These are phyloP conservation scores for Fusarium nisikadoi DNA, from an alignment of 2,329 filamentous ascomycete species.

Conservation along the genomic window DNA sequence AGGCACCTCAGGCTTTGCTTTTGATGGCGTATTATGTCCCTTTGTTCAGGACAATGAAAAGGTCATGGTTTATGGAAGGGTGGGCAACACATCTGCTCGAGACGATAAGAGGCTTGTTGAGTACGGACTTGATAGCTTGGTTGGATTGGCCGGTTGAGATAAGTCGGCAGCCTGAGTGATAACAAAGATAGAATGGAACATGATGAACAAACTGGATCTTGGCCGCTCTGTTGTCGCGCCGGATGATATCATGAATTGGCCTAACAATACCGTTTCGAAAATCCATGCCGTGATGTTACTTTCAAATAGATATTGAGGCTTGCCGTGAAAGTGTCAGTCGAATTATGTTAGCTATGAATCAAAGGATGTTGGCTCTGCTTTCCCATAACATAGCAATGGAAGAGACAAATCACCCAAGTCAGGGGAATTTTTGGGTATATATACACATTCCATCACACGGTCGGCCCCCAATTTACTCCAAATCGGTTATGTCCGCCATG, in stretches of 20 bases:
- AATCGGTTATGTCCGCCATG: neutral
- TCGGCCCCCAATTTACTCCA: neutral
- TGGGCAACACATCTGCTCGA: slow-evolving; percentile 41
- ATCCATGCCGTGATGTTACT: too few relatives aligned
- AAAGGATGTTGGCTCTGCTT: neutral
- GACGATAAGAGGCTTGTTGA: slow-evolving; percentile 36
- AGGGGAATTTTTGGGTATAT: neutral
- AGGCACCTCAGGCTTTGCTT: slow-evolving; percentile 43
- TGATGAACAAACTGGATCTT: neutral
- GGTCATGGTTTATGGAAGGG: slow-evolving; percentile 39
- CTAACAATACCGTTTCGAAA: neutral
- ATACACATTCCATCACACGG: neutral
- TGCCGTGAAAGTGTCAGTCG: too few relatives aligned
- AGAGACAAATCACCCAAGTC: neutral
- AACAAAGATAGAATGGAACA: slow-evolving; percentile 2
- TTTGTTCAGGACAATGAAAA: slow-evolving; percentile 35
- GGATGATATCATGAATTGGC: neutral
- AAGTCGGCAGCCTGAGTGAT: slow-evolving; percentile 15
- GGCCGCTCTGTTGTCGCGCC: neutral
- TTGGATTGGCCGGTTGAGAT: slow-evolving; percentile 42
- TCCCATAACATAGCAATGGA: neutral
- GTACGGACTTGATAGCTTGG: slow-evolving; percentile 34
- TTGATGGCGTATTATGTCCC: slow-evolving; percentile 43
- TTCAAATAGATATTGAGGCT: neutral
- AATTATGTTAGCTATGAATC: too few relatives aligned